Conservation (phyloP, 306 rosid species). For the Oxytropis ochrocephala region DNA sequence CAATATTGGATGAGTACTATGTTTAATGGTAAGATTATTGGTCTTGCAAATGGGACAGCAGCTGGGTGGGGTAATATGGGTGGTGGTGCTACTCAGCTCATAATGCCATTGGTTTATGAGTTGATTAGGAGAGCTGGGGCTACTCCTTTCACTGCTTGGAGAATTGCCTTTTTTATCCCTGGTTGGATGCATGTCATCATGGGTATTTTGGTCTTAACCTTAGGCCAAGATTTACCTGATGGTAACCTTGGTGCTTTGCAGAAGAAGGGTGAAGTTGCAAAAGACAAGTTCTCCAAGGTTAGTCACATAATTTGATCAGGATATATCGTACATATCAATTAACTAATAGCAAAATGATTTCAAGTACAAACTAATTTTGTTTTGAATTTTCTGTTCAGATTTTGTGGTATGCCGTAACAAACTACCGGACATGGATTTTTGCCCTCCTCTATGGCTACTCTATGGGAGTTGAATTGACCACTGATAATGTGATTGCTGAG, state of each 20-base stretch:
- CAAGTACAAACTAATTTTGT: neutral
- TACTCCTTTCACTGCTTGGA: conserved; percentile 74
- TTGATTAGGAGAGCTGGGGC: conserved; percentile 44
- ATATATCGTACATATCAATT: too few relatives aligned
- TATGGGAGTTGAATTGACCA: conserved; percentile 89
- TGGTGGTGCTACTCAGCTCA: conserved; percentile 85
- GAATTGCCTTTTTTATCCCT: conserved; percentile 81
- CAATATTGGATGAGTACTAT: conserved; percentile 98
- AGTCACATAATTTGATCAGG: too few relatives aligned
- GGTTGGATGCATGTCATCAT: conserved; percentile 56
- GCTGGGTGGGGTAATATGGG: conserved; percentile 99
- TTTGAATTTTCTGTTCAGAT: conserved; percentile 36
- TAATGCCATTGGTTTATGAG: conserved; percentile 75
- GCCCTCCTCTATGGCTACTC: conserved; percentile 86
- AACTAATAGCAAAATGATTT: neutral
- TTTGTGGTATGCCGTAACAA: conserved; percentile 72
- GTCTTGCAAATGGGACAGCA: conserved; percentile 78
- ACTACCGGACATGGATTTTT: conserved; percentile 86
- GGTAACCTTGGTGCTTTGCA: conserved; percentile 74
- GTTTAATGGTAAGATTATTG: conserved; percentile 77
- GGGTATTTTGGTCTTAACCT: conserved; percentile 66
- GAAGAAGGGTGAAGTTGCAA: conserved; percentile 65
- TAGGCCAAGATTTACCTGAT: conserved; percentile 87
- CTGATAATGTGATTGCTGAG: conserved; percentile 78
- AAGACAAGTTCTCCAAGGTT: conserved; percentile 71